Evolutionary conservation across 2,329 filamentous ascomycete species (phyloP), one percentile per base, ranked within the genome.

Genomic region (Parastagonospora avenae): DNA sequence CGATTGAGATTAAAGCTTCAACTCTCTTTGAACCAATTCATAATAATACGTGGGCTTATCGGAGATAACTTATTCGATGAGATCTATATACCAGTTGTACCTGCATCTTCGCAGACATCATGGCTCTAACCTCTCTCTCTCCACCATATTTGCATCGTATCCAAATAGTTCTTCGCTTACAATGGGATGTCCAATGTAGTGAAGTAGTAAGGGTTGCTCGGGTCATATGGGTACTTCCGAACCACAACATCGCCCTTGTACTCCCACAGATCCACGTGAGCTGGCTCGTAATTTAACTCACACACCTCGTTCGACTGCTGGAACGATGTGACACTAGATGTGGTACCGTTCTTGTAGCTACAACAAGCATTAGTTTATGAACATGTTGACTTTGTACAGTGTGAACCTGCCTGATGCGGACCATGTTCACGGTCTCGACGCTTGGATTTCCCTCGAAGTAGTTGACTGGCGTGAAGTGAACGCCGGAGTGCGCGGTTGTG

Each of bases 391-490:
- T 24, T 24, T 24, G 19, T 24, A 24, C 19, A 24, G 19, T 24
- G 19, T 24, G 19, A 24, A 24, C 19, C 19, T 24, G 5, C 19
- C 29, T 28, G 39, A 41, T 29, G 39, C 39, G 39, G 6, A 41
- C 39, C 39, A 41, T 41, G 39, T 41, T 41, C 4, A 41, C 39
- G 8, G 39, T 41, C 12, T 41, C 19, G 5, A 24, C 19, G 19
- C 19, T 24, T 24, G 38, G 37, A 24, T 36, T 35, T 8, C 38
- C 45, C 4, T 19, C 24, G 8, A 30, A 27, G 19, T 46, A 46
- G 37, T 49, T 42, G 32, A 43, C 16, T 8, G 32, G 46, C 24
- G 24, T 19, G 24, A 49, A 37, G 9, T 29, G 16, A 24, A 46
- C 19, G 14, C 33, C 43, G 2, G 43, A 39, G 14, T 46, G 35